These are phyloP conservation scores for Yamadazyma oceani DNA, from an alignment of 1,139 yeast genomes.

Conservation along the genomic window DNA sequence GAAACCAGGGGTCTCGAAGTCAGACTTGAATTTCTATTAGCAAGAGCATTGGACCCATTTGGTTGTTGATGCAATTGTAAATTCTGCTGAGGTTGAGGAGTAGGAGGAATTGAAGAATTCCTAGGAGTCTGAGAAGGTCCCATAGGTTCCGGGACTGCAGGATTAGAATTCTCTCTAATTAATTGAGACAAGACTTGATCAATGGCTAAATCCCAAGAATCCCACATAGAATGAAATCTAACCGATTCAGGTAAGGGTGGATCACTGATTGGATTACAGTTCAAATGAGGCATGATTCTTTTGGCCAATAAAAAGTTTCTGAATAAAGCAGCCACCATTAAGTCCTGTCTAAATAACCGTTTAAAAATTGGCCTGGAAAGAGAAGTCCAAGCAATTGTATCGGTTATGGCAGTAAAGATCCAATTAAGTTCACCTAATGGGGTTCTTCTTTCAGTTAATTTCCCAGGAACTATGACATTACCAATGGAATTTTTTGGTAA, in stretches of 20 bases:
- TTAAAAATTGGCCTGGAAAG: constrained; percentile 87
- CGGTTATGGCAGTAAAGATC: constrained; percentile 98
- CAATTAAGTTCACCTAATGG: constrained; percentile 96
- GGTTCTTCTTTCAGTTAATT: constrained; percentile 86
- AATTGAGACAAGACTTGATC: constrained; percentile 86
- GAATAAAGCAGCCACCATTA: constrained; percentile 95
- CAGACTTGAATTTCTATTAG: background rate
- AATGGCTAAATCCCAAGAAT: constrained; percentile 95
- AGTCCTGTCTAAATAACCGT: constrained; percentile 87
- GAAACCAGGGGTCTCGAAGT: constrained; percentile 1
- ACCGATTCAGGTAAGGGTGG: constrained; percentile 87
- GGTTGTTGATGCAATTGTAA: constrained; percentile 1
- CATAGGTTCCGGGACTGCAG: constrained; percentile 5
- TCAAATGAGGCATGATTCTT: constrained; percentile 89
- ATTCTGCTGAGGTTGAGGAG: constrained; percentile 12
- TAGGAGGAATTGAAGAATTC: constrained; percentile 3
- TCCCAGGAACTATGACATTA: constrained; percentile 80
- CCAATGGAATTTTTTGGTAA: constrained; percentile 54
- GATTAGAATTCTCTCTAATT: constrained; percentile 31
- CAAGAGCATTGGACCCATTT: background rate
- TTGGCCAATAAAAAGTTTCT: constrained; percentile 89
- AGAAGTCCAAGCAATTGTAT: constrained; percentile 97
- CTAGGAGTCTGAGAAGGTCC: too few relatives aligned
- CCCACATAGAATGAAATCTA: constrained; percentile 93
- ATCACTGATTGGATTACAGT: constrained; percentile 92